Conservation (phyloP, 257 asterid genomes). For the Petrea volubilis region DNA sequence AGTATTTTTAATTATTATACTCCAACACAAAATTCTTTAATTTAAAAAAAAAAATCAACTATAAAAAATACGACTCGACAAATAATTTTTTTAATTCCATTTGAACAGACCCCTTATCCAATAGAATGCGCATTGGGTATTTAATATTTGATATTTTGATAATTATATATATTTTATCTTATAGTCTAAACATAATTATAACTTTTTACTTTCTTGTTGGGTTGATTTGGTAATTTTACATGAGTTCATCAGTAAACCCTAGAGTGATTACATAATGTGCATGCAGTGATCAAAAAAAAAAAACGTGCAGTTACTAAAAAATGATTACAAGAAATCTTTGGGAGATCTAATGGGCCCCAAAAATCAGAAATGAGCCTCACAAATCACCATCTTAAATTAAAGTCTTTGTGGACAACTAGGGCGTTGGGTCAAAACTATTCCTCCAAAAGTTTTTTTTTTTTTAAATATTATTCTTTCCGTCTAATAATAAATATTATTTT, state of each 20-base stretch:
- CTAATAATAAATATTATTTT: too few relatives aligned
- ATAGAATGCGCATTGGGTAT: too few relatives aligned
- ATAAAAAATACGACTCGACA: too few relatives aligned
- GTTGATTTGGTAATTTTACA: not conserved
- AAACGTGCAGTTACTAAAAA: constrained; percentile 3
- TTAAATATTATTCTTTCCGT: not conserved
- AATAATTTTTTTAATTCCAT: too few relatives aligned
- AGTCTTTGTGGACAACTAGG: not conserved
- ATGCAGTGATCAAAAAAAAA: not conserved
- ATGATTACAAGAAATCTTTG: constrained; percentile 12
- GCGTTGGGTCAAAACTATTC: not conserved
- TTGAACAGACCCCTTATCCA: too few relatives aligned
- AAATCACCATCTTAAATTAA: not conserved
- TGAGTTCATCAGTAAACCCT: not conserved
- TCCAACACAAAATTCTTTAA: too few relatives aligned
- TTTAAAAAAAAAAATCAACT: not conserved
- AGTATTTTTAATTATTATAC: too few relatives aligned
- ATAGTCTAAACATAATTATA: not conserved
- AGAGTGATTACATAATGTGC: not conserved
- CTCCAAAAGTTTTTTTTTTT: not conserved
- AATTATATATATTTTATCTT: too few relatives aligned
- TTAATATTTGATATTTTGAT: too few relatives aligned
- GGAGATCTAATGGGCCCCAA: constrained; percentile 18
- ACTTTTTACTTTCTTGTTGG: not conserved
- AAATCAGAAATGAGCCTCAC: not conserved